Evolutionary conservation across 2,329 filamentous ascomycete species (phyloP).

Genomic region (Xylaria sp.): DNA sequence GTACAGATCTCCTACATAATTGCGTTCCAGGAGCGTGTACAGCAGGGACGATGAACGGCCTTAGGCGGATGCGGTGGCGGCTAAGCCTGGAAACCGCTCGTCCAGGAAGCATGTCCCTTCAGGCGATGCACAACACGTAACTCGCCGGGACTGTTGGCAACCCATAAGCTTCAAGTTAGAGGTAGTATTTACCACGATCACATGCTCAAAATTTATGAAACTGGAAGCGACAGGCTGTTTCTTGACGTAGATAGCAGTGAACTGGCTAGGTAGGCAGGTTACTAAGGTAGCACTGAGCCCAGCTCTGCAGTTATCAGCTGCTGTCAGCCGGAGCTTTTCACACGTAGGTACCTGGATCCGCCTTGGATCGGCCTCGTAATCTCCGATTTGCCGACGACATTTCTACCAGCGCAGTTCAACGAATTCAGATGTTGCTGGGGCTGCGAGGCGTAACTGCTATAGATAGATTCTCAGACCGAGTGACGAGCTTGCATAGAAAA

Average conservation of each 20-base stretch:
- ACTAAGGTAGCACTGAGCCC: too few species aligned
- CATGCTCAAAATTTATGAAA: neutral
- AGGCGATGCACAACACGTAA: too few species aligned
- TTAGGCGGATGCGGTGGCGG: slow-evolving; percentile 37
- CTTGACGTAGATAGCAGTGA: neutral
- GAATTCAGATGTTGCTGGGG: too few species aligned
- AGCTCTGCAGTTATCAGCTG: neutral
- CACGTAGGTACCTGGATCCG: neutral
- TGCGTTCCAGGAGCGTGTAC: slow-evolving; percentile 39
- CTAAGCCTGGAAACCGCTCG: slow-evolving; percentile 30
- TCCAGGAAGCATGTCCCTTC: slow-evolving; percentile 37
- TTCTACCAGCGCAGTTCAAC: neutral
- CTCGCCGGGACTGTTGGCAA: neutral
- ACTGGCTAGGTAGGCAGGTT: too few species aligned
- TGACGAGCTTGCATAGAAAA: too few species aligned
- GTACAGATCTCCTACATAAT: slow-evolving; percentile 48
- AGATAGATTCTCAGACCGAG: too few species aligned
- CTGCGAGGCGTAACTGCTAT: too few species aligned
- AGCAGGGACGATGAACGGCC: slow-evolving; percentile 33
- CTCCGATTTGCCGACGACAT: neutral
- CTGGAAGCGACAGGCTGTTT: too few species aligned
- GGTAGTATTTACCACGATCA: neutral
- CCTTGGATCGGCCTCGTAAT: neutral
- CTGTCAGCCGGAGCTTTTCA: neutral
- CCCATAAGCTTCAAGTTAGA: neutral